These are phyloP conservation scores for Colletotrichum cordylinicola DNA, from an alignment of 2,329 filamentous ascomycete species.

Conservation along the genomic window DNA sequence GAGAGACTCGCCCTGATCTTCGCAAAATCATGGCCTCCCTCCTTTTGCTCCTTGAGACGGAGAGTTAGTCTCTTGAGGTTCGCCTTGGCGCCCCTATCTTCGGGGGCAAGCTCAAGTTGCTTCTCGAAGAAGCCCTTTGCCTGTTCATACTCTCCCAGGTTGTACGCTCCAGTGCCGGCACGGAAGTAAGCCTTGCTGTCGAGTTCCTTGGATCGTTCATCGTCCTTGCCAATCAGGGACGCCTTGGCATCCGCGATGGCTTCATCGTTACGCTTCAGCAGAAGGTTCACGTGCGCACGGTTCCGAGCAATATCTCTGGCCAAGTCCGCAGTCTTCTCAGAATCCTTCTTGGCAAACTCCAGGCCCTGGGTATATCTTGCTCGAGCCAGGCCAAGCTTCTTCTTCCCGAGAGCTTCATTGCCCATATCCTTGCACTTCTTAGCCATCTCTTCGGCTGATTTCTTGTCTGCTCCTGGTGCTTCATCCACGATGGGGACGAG, in stretches of 20 bases:
- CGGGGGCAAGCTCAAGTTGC: constrained; percentile 28
- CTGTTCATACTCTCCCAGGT: constrained; percentile 28
- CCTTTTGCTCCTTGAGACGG: constrained; percentile 30
- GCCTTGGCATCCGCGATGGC: constrained; percentile 31
- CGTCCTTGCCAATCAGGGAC: constrained; percentile 30
- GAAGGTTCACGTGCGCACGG: constrained; percentile 35
- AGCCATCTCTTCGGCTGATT: constrained; percentile 10
- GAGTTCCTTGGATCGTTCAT: constrained; percentile 21
- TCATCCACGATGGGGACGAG: constrained; percentile 23
- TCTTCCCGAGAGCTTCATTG: constrained; percentile 30
- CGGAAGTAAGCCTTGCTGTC: constrained; percentile 37
- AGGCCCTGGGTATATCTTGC: constrained; percentile 33
- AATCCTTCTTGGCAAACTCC: neutral
- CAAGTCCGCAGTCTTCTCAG: constrained; percentile 17
- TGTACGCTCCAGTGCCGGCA: constrained; percentile 35
- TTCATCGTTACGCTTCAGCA: constrained; percentile 35
- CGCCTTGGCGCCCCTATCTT: constrained; percentile 21
- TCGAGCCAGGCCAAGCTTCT: constrained; percentile 25
- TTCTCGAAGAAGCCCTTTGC: constrained; percentile 29
- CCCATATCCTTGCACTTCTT: constrained; percentile 31
- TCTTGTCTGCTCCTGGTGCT: neutral
- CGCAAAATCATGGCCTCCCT: constrained; percentile 27
- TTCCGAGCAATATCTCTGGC: constrained; percentile 37
- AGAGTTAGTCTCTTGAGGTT: constrained; percentile 24
- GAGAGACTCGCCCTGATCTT: constrained; percentile 28